Evolutionary conservation across 169 alveolate genomes (phyloP).

Genomic region (Pseudocohnilembus persalinus): DNA sequence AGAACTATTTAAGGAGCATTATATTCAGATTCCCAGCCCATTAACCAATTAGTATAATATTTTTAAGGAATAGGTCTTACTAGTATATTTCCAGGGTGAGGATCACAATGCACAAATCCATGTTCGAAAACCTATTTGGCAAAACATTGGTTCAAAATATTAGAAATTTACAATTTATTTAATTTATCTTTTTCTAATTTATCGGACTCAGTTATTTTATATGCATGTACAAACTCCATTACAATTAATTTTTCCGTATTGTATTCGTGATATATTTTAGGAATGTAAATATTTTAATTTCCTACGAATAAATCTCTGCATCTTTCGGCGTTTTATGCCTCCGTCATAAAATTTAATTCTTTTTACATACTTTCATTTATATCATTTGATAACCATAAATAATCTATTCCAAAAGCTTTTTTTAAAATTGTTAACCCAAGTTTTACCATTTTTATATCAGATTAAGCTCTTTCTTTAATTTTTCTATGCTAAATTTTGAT

Average conservation of each 20-base stretch:
- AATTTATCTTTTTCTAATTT: constrained; percentile 44
- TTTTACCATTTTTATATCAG: constrained; percentile 25
- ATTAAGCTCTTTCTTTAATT: neutral
- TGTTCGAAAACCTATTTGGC: constrained; percentile 64
- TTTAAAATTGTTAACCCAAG: constrained; percentile 2
- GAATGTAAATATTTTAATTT: constrained; percentile 50
- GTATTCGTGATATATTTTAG: constrained; percentile 52
- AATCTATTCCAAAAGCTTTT: constrained; percentile 15
- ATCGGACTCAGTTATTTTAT: constrained; percentile 51
- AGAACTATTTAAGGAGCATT: constrained; percentile 51
- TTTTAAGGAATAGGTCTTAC: constrained; percentile 38
- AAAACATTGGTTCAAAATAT: constrained; percentile 53
- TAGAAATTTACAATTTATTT: constrained; percentile 46
- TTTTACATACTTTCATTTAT: constrained; percentile 21
- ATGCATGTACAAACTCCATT: constrained; percentile 72
- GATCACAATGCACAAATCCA: constrained; percentile 75
- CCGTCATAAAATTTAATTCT: constrained; percentile 27
- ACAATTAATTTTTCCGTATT: constrained; percentile 59
- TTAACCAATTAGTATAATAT: neutral
- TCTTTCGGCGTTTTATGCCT: constrained; percentile 19
- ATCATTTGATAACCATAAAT: constrained; percentile 3
- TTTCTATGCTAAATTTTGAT: constrained; percentile 25
- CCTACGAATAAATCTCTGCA: constrained; percentile 3
- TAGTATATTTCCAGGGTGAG: constrained; percentile 83
- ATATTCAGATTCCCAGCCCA: neutral